Percentiles rank a stretch among this genome's conserved stretches.
These are phyloP conservation scores for Rhodamnia rubescens DNA, from an alignment of 345 rosid genomes.

Conservation along the genomic window DNA sequence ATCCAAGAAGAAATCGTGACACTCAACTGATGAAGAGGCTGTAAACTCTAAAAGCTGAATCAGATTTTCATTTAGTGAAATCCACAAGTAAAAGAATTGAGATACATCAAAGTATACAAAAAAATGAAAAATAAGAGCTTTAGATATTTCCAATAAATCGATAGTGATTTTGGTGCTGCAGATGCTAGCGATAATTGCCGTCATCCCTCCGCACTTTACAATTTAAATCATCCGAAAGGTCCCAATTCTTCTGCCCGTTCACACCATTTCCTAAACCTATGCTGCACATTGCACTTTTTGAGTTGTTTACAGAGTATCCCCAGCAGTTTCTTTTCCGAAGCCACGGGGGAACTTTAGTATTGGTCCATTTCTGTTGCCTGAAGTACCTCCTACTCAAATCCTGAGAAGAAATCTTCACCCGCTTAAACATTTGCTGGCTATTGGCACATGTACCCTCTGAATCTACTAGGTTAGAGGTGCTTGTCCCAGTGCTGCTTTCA, in stretches of 20 bases:
- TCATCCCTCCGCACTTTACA: constrained; percentile 32
- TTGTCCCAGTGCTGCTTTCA: constrained; percentile 23
- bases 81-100: constrained; percentile 39
- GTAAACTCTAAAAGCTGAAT: constrained; percentile 13
- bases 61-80: constrained; percentile 10
- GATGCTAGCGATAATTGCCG: constrained; percentile 25
- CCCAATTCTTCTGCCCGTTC: constrained; percentile 22
- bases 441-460: constrained; percentile 16
- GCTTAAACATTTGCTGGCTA: constrained; percentile 23
- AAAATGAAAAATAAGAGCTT: constrained; percentile 7
- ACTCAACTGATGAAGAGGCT: neutral
- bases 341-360: constrained; percentile 41
- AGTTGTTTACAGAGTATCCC: constrained; percentile 18
- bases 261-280: constrained; percentile 14
- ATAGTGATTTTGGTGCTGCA: constrained; percentile 21
- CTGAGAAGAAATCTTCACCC: constrained; percentile 34
- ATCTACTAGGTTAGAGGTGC: constrained; percentile 14
- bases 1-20: neutral
- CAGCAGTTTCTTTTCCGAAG: constrained; percentile 31
- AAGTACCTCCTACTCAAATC: constrained; percentile 73
- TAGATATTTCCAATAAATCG: constrained; percentile 26
- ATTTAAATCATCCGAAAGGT: constrained; percentile 23
- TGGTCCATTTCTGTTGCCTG: constrained; percentile 64
- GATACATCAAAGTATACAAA: constrained; percentile 27
- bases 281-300: constrained; percentile 14